Evolutionary conservation across 148 eudicot species (phyloP), one percentile per base, ranked within the genome.

Genomic region (Rhododendron ferrugineum): DNA sequence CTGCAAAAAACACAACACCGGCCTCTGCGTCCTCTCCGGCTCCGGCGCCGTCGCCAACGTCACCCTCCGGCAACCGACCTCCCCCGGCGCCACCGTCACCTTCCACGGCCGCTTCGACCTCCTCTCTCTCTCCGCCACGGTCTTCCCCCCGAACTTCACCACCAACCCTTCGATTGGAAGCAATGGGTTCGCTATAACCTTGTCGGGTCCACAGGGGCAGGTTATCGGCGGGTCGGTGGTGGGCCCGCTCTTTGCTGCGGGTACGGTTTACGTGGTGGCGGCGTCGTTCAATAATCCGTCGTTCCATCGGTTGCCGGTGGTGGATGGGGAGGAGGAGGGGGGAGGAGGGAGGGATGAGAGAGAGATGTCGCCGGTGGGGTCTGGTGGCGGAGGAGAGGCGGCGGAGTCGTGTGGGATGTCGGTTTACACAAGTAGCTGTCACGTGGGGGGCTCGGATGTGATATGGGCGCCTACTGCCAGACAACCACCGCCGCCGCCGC

Each of bases 131-230:
- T 88, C 92, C 0, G 93, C 90, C 0, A 87, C 88, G 2, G 28
- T 90, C 0, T 37, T 88, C 5, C 79, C 87, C 47, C 64, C 42
- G 50, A 70, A 9, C 26, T 3, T 11, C 18, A 16, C 30, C 15
- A 30, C 10, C 22, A 18, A 4, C 81, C 30, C 72, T 11, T 2
- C 28, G 66, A 70, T 14, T 84, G 87, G 23, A n/a, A 84, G 50
- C 13, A 47, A 23, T 3, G 88, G 85, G n/a, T 94, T 95, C 32
- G 84, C 89, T 0, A 88, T 95, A 1, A 88, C 95, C 14, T 23
- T 95, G 30, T 95, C 94, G 84, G 97, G 97, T 2, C 97, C 97
- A 66, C 95, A 92, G 66, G 98, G 97, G 49, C 96, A 94, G 81
- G 89, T 95, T 5, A 94, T 92, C 0, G 98, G 98, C 0, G 98